Evolutionary conservation across 495 filamentous ascomycete genomes (phyloP).

Genomic region (Neurospora cerealis): DNA sequence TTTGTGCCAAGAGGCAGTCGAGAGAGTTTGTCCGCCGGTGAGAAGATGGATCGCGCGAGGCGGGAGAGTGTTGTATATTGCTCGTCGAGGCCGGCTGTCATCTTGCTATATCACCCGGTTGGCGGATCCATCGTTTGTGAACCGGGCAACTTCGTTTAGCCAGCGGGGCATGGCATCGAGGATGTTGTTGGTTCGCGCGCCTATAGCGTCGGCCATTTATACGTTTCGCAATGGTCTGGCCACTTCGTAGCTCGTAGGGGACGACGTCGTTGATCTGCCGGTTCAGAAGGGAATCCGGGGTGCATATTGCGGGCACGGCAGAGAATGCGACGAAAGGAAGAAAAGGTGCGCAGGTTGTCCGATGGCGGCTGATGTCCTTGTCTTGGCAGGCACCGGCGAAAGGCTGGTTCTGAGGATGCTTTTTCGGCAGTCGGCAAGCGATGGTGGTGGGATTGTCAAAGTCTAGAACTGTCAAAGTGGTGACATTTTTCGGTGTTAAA

Average conservation of each 20-base stretch:
- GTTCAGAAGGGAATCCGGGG: background rate
- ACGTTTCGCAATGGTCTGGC: background rate
- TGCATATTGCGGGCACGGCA: background rate
- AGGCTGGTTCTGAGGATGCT: background rate
- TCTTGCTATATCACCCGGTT: background rate
- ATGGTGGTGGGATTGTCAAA: background rate
- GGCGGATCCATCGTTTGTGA: background rate
- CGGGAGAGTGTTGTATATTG: background rate
- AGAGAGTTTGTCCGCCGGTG: background rate
- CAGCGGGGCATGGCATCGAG: background rate
- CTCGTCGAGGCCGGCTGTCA: background rate
- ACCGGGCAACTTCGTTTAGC: background rate
- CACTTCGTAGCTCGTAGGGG: background rate
- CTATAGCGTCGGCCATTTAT: background rate
- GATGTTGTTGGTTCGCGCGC: background rate
- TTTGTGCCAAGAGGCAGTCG: background rate
- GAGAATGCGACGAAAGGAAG: background rate
- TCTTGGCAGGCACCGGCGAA: background rate
- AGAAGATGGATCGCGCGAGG: background rate
- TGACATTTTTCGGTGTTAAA: background rate
- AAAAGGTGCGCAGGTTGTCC: background rate
- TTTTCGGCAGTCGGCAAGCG: background rate
- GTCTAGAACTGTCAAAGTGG: background rate
- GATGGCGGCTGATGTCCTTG: background rate
- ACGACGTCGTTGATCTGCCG: background rate